Evolutionary conservation across 31 red algal species (phyloP).

Genomic region (Odonthalia washingtoniensis): DNA sequence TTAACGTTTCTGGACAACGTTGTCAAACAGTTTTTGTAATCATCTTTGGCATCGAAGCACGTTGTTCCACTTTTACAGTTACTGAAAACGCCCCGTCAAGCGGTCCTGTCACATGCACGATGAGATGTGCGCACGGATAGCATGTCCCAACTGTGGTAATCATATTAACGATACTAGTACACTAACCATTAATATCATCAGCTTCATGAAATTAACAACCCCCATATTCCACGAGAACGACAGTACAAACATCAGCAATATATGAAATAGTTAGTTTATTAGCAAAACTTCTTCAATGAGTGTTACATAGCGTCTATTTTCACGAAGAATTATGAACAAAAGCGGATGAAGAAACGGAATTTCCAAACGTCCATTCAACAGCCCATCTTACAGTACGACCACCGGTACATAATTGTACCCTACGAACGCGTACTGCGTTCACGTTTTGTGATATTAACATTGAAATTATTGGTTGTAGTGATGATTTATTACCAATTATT

Average conservation of each 20-base stretch:
- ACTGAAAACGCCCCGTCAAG: neutral
- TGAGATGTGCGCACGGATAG: neutral
- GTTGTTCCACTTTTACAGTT: neutral
- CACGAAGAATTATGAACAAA: conserved; percentile 9
- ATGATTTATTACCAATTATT: conserved; percentile 56
- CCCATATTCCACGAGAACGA: neutral
- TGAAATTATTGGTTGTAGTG: conserved; percentile 23
- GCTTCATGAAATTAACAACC: neutral
- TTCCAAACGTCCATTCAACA: conserved; percentile 73
- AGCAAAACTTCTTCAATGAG: conserved; percentile 35
- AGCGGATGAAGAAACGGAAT: neutral
- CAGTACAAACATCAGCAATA: conserved; percentile 3
- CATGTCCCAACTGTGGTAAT: neutral
- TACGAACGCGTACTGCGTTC: conserved; percentile 29
- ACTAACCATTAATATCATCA: neutral
- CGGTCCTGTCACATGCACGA: neutral
- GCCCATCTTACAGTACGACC: conserved; percentile 74
- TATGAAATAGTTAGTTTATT: conserved; percentile 42
- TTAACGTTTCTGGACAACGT: neutral
- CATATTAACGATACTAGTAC: neutral
- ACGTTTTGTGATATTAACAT: conserved; percentile 40
- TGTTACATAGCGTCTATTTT: neutral
- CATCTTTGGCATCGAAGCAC: neutral
- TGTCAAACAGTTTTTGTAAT: neutral
- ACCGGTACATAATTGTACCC: conserved; percentile 53